These are phyloP conservation scores for Colletotrichum sp. DNA, from an alignment of 2,329 filamentous ascomycete genomes.

Conservation along the genomic window DNA sequence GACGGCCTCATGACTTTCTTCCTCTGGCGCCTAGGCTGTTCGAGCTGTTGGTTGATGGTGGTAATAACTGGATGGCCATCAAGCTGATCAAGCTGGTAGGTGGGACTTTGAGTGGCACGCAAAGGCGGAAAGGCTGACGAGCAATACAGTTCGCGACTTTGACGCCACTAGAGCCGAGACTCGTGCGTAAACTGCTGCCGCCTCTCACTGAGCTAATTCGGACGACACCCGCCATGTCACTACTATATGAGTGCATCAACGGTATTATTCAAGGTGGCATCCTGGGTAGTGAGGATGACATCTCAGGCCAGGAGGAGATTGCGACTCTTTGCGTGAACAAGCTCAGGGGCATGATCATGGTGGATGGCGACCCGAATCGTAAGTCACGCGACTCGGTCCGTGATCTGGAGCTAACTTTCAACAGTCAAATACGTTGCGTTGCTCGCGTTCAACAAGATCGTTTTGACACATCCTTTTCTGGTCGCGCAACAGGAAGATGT, in stretches of 20 bases:
- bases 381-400: conserved; percentile 40
- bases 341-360: conserved; percentile 89
- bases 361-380: conserved; percentile 93
- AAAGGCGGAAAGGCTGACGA: neutral
- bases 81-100: conserved; percentile 95
- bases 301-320: conserved; percentile 86
- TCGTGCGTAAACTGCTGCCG: conserved; percentile 89
- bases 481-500: conserved; percentile 95
- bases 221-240: conserved; percentile 96
- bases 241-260: conserved; percentile 97
- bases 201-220: conserved; percentile 92
- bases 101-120: conserved; percentile 8
- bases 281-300: conserved; percentile 79
- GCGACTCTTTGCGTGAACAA: conserved; percentile 92
- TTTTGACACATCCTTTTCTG: conserved; percentile 83
- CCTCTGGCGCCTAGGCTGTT: conserved; percentile 91
- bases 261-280: conserved; percentile 98
- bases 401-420: neutral
- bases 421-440: conserved; percentile 93
- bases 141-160: conserved; percentile 81
- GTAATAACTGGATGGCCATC: conserved; percentile 99
- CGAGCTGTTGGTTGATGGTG: conserved; percentile 86
- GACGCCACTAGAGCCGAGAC: conserved; percentile 87
- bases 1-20: conserved; percentile 90
- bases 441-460: conserved; percentile 94